These are phyloP conservation scores for Eucalyptus pauciflora DNA, from an alignment of 345 rosid species.

Conservation along the genomic window DNA sequence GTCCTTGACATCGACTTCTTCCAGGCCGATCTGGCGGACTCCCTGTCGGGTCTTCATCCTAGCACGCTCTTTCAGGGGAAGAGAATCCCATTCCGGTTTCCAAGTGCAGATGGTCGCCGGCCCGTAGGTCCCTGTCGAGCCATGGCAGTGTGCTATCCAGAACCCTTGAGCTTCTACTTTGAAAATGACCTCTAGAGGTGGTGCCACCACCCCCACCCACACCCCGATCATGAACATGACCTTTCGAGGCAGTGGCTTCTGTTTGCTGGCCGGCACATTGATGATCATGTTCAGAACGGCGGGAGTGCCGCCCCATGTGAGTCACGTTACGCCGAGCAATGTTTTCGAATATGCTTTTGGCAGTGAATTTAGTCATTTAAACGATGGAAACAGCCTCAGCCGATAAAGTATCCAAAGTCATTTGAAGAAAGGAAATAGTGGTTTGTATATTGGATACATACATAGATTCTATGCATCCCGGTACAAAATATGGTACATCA, in stretches of 20 bases:
- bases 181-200: background rate
- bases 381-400: too few species aligned
- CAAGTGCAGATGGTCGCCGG: background rate
- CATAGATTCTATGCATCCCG: too few species aligned
- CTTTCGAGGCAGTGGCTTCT: background rate
- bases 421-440: too few species aligned
- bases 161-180: background rate
- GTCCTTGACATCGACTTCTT: background rate
- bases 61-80: background rate
- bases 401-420: too few species aligned
- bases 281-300: slow-evolving; percentile 68
- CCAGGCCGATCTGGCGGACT: background rate
- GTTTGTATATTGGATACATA: too few species aligned
- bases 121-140: background rate
- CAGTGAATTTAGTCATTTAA: background rate
- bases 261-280: slow-evolving; percentile 28
- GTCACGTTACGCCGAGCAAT: slow-evolving; percentile 47
- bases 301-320: slow-evolving; percentile 78
- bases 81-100: background rate
- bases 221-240: background rate
- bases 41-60: background rate
- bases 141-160: background rate
- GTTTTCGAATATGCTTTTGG: slow-evolving; percentile 40
- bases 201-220: background rate
- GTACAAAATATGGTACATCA: too few species aligned